Conservation (phyloP, 768 basidiomycete species). For the Leucocoprinus birnbaumii region DNA sequence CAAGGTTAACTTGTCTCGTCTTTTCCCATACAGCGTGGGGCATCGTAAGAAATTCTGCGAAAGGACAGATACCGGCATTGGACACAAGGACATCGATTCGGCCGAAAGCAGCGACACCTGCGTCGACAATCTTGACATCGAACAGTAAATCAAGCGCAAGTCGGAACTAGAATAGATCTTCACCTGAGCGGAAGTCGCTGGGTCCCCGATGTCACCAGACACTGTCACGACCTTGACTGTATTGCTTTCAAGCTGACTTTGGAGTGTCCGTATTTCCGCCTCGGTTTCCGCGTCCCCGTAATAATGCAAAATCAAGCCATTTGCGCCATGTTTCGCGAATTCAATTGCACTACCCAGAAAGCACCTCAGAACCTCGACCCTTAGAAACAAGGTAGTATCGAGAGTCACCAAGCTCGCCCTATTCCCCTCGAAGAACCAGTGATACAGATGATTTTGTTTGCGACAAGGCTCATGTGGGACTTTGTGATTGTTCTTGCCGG, state of each 20-base stretch:
- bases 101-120: constrained; percentile 56
- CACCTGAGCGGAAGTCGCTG: constrained; percentile 54
- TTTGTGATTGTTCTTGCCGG: neutral
- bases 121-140: constrained; percentile 54
- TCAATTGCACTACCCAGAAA: constrained; percentile 45
- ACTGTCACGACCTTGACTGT: constrained; percentile 44
- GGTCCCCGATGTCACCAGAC: constrained; percentile 63
- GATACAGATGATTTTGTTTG: constrained; percentile 62
- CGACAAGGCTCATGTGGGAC: constrained; percentile 37
- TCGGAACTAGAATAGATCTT: neutral
- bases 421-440: constrained; percentile 77
- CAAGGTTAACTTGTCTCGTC: constrained; percentile 70
- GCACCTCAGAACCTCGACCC: neutral
- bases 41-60: constrained; percentile 72
- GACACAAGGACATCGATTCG: constrained; percentile 56
- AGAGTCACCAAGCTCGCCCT: constrained; percentile 53
- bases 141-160: neutral
- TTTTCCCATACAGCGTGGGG: constrained; percentile 59
- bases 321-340: constrained; percentile 62
- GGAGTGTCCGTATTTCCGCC: constrained; percentile 43
- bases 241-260: constrained; percentile 39
- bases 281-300: constrained; percentile 56
- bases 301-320: constrained; percentile 64
- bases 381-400: neutral
- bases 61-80: constrained; percentile 69